Percentiles rank a stretch among this genome's conserved stretches.
Conservation (phyloP, 805 yeast species). For the Metschnikowia matae region DNA sequence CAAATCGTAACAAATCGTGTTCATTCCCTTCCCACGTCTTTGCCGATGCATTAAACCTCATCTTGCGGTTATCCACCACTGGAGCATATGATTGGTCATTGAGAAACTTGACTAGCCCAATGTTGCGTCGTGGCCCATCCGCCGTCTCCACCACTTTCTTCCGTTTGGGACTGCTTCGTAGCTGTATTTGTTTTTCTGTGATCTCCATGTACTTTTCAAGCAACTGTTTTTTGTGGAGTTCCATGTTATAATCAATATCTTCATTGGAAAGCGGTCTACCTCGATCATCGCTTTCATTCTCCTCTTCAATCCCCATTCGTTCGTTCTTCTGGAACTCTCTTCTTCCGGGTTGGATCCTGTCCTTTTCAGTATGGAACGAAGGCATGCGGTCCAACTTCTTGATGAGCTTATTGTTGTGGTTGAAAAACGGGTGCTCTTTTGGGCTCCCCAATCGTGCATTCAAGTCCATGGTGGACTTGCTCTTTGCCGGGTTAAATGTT, state of each 20-base stretch:
- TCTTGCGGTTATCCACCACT: constrained; percentile 23
- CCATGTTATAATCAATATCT: constrained; percentile 16
- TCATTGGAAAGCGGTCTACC: constrained; percentile 3
- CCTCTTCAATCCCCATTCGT: too few relatives aligned
- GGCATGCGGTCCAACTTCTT: constrained; percentile 40
- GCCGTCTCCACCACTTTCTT: constrained; percentile 1
- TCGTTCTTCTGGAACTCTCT: constrained; percentile 2
- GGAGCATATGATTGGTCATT: constrained; percentile 20
- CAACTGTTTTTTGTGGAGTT: constrained; percentile 24
- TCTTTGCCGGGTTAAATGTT: constrained; percentile 22
- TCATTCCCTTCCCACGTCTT: constrained; percentile 67
- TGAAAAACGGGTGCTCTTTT: constrained; percentile 26
- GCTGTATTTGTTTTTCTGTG: constrained; percentile 18
- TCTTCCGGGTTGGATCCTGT: constrained; percentile 2
- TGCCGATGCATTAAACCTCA: constrained; percentile 51
- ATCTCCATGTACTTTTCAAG: constrained; percentile 32
- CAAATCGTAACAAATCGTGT: constrained; percentile 50
- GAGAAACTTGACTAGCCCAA: constrained; percentile 31
- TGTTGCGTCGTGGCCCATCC: constrained; percentile 4
- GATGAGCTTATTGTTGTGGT: constrained; percentile 32
- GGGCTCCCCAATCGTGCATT: constrained; percentile 10
- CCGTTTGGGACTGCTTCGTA: constrained; percentile 14
- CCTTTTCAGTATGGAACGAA: constrained; percentile 26
- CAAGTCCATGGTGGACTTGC: constrained; percentile 33
- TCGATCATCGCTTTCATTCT: not conserved